A percentile compares a stretch with the other conserved stretches of the same genome.
Conservation (phyloP, 2,329 filamentous ascomycete species). For the Cryphonectria naterciae region DNA sequence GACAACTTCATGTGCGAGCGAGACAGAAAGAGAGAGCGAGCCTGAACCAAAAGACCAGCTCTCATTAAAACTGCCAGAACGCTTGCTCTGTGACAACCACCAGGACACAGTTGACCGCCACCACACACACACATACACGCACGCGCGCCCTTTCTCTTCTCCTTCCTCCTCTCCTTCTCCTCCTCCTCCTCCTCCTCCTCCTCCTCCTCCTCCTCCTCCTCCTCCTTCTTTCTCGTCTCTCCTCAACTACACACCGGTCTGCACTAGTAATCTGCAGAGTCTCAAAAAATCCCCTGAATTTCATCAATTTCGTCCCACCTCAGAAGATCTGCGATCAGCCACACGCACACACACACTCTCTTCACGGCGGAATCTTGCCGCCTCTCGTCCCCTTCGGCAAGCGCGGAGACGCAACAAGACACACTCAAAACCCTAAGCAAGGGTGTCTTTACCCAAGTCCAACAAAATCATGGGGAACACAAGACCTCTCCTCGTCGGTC, state of each 20-base stretch:
- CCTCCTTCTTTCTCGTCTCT: neutral
- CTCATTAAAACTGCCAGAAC: constrained; percentile 1
- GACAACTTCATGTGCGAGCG: neutral
- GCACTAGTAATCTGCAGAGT: constrained; percentile 18
- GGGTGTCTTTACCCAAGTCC: no score
- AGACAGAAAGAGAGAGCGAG: constrained; percentile 1
- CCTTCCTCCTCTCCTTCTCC: neutral
- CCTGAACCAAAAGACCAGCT: neutral
- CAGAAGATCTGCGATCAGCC: constrained; percentile 21
- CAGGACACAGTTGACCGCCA: neutral
- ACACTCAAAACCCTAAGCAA: no score
- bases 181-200: neutral
- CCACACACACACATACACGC: neutral
- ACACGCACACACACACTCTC: neutral
- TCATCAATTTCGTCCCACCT: neutral
- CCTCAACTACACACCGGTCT: constrained; percentile 3
- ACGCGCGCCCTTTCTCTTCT: no score
- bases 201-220: neutral
- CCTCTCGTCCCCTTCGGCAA: neutral
- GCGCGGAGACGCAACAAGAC: neutral
- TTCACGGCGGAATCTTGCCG: neutral
- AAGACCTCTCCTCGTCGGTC: constrained; percentile 74
- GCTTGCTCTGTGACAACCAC: neutral
- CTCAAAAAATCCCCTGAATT: constrained; percentile 21
- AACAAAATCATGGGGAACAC: constrained; percentile 33